A percentile compares a stretch with the other conserved stretches of the same genome.
These are phyloP conservation scores for Candida fluviatilis DNA, from an alignment of 805 yeast genomes.

Conservation along the genomic window DNA sequence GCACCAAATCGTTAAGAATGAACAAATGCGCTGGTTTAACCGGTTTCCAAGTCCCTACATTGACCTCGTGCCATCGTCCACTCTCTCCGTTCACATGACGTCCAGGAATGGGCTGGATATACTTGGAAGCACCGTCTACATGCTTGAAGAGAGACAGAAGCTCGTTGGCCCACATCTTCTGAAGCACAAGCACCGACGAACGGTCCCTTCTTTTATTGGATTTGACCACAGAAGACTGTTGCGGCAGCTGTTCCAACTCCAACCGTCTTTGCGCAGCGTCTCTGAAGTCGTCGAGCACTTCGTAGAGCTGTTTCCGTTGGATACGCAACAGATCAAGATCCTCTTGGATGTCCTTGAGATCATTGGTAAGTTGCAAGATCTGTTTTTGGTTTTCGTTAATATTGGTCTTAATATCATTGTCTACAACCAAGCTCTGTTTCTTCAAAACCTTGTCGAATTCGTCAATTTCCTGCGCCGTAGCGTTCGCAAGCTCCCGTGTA, in stretches of 20 bases:
- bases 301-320: conserved; percentile 55
- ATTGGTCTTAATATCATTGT: conserved; percentile 52
- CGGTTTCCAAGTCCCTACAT: conserved; percentile 80
- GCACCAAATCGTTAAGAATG: conserved; percentile 68
- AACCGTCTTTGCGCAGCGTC: conserved; percentile 58
- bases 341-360: conserved; percentile 58
- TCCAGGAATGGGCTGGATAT: conserved; percentile 69
- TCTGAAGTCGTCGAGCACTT: conserved; percentile 53
- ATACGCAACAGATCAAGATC: conserved; percentile 61
- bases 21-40: conserved; percentile 72
- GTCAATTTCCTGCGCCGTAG: conserved; percentile 70
- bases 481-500: conserved; percentile 46
- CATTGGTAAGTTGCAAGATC: conserved; percentile 54
- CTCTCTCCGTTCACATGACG: conserved; percentile 77
- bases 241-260: conserved; percentile 32
- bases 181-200: conserved; percentile 66
- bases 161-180: conserved; percentile 77
- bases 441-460: conserved; percentile 56
- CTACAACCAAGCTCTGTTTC: conserved; percentile 46
- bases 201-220: conserved; percentile 45
- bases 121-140: conserved; percentile 89
- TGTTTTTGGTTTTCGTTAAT: conserved; percentile 62
- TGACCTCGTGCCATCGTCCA: conserved; percentile 82
- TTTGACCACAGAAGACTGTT: not conserved
- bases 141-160: conserved; percentile 67